These are phyloP conservation scores for Apiospora aurea DNA, from an alignment of 2,329 filamentous ascomycete species.

Conservation along the genomic window DNA sequence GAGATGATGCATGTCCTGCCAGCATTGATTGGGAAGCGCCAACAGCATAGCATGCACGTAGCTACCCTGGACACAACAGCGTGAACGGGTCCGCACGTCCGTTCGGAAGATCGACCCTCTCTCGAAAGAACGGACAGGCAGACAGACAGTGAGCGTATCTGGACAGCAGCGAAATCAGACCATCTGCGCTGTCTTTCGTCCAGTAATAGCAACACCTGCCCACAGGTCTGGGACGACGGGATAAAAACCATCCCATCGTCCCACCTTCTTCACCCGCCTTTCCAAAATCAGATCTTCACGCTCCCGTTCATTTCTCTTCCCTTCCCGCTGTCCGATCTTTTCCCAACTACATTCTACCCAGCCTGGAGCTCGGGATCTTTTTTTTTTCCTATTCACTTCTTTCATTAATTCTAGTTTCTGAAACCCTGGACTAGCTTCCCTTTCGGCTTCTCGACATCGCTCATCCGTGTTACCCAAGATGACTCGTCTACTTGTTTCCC, in stretches of 20 bases:
- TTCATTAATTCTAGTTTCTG: not conserved
- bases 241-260: not conserved
- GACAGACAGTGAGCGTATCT: not conserved
- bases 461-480: not conserved
- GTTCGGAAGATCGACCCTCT: not conserved
- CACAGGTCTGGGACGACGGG: not conserved
- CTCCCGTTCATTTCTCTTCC: not conserved
- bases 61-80: no score
- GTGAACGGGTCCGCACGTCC: no score
- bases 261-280: not conserved
- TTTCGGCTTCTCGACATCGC: not conserved
- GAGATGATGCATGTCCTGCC: no score
- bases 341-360: not conserved
- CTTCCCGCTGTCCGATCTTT: not conserved
- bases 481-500: not conserved
- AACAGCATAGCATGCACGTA: no score
- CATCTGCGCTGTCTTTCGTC: not conserved
- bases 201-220: not conserved
- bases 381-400: not conserved
- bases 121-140: not conserved
- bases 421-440: not conserved
- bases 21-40: no score
- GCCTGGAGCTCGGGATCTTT: conserved; percentile 1
- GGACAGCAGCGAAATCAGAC: not conserved
- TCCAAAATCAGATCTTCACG: not conserved